Conservation (phyloP, 1,139 yeast genomes). For the Candida sp. region DNA sequence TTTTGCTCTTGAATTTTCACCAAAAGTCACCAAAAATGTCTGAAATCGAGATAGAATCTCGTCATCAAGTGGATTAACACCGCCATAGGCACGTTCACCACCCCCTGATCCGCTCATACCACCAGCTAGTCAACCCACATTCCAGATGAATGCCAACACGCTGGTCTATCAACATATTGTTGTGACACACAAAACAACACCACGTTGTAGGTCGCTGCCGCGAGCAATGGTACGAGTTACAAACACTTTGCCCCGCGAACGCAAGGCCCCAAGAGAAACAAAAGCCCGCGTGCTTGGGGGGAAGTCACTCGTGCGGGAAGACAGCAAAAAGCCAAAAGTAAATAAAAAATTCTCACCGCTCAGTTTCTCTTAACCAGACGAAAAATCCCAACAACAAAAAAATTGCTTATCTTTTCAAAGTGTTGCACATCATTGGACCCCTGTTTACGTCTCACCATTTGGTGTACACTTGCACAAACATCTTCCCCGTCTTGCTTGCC, state of each 20-base stretch:
- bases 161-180: neutral
- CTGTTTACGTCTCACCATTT: neutral
- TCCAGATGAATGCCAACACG: too few species aligned
- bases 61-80: too few species aligned
- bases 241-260: neutral
- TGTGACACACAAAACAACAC: neutral
- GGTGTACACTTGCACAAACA: neutral
- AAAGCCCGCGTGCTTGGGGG: neutral
- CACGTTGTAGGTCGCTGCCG: neutral
- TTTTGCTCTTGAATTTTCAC: too few species aligned
- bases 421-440: neutral
- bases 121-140: too few species aligned
- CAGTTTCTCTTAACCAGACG: neutral
- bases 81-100: too few species aligned
- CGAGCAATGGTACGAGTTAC: neutral
- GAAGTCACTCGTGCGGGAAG: neutral
- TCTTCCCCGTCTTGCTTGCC: neutral
- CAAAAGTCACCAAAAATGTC: too few species aligned
- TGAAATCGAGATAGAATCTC: too few species aligned
- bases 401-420: neutral
- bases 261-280: neutral
- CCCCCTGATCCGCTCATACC: too few species aligned
- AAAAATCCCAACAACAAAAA: neutral
- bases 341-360: neutral
- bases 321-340: neutral